Base-by-base conservation (phyloP, 306 rosid species). In the Senna tora region DNA sequence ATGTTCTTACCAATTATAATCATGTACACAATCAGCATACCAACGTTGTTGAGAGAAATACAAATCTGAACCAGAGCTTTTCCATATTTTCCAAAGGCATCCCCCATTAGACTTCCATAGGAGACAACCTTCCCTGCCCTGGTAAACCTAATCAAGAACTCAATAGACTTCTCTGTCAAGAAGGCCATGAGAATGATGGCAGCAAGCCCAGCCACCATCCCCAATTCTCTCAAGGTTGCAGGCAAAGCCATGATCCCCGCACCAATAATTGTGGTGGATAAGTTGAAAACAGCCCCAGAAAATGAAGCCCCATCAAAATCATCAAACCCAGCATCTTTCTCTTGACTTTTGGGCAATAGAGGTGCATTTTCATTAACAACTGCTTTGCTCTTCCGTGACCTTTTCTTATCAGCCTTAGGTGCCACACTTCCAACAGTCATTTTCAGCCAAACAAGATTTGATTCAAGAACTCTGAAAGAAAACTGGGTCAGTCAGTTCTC, bases 181-280 rank as follows among this genome's bases (percentile, higher is more conserved):
- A 92, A 81, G 1, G 94, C 97, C 96, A 84, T 86, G 58, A 89
- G 47, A 67, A 92, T 64, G 39, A 92, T 87, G 51, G 78, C 82
- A 67, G 22, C 59, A 72, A 92, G 81, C 63, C 97, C 97, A 70
- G 89, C 86, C 45, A 78, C 47, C 85, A 92, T 85, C 67, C 97
- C 97, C 78, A 92, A 34, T 70, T 83, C 87, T 78, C 82, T 89
- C 82, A 92, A 75, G 59, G 97, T 92, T 36, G 97, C 97, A 22
- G 97, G 97, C 86, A 92, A 83, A 75, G 97, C 90, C 97, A 92
- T 92, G 74, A 92, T 92, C 55, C 97, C 97, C 20, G 97, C 97
- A 69, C 97, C 97, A 54, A 92, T 84, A 59, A 92, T 86, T 28
- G 97, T 92, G 79, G 97, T 92, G 16, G 97, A 85, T 39, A 92